phyloP scores from a whole-genome alignment of 2,329 filamentous ascomycete genomes.

The Graphilbum fragrans region DNA sequence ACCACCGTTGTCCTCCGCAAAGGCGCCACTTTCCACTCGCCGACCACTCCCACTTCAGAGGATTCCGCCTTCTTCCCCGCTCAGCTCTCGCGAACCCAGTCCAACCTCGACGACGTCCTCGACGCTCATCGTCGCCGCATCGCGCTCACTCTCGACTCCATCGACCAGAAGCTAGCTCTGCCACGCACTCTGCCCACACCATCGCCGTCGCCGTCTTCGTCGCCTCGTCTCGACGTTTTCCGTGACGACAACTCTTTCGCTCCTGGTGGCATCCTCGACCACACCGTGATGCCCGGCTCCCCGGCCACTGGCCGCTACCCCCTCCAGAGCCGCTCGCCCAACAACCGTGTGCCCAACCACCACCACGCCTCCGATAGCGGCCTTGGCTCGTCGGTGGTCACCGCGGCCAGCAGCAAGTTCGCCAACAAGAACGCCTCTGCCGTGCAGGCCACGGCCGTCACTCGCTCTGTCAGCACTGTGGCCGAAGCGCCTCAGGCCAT shows the following conservation, averaged over 20 bases:
- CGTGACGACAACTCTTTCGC: slow-evolving; percentile 47
- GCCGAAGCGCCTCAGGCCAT: slow-evolving; percentile 36
- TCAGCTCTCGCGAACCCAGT: slow-evolving; percentile 53
- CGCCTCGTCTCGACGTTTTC: slow-evolving; percentile 21
- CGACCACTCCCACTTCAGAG: slow-evolving; percentile 25
- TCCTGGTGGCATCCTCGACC: slow-evolving; percentile 45
- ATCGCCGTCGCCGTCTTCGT: slow-evolving; percentile 20
- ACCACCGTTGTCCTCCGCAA: slow-evolving; percentile 52
- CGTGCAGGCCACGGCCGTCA: slow-evolving; percentile 43
- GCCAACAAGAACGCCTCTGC: slow-evolving; percentile 23
- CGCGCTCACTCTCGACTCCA: slow-evolving; percentile 50
- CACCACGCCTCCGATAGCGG: slow-evolving; percentile 78
- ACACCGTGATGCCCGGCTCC: slow-evolving; percentile 34
- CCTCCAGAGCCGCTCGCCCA: slow-evolving; percentile 34
- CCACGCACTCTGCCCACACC: slow-evolving; percentile 17
- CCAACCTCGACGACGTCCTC: slow-evolving; percentile 59
- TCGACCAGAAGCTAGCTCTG: slow-evolving; percentile 42
- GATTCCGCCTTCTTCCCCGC: slow-evolving; percentile 32
- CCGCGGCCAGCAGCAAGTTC: slow-evolving; percentile 42
- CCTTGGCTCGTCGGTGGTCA: slow-evolving; percentile 69
- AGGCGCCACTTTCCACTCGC: slow-evolving; percentile 55
- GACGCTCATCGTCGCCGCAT: slow-evolving; percentile 58
- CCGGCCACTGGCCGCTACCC: slow-evolving; percentile 31
- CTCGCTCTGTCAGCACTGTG: slow-evolving; percentile 30
- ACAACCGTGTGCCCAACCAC: slow-evolving; percentile 38